Evolutionary conservation across 2,329 filamentous ascomycete genomes (phyloP).

Genomic region (Epichloe amarillans): DNA sequence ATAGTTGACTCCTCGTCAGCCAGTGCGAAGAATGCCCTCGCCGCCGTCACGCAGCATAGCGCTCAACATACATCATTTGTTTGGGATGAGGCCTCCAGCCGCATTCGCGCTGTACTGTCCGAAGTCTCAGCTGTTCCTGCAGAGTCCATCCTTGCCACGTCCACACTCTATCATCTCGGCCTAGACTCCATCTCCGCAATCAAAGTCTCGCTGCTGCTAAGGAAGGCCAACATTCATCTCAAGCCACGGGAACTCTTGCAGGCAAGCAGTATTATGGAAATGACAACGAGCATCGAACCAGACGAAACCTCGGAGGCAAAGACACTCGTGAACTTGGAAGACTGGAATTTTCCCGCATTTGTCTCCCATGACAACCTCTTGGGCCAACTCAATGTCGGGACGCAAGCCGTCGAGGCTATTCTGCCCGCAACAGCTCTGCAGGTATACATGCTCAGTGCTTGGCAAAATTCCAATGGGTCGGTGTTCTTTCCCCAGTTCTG

Average conservation of each 20-base stretch:
- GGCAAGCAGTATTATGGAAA: constrained; percentile 49
- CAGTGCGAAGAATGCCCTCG: neutral
- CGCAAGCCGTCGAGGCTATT: constrained; percentile 36
- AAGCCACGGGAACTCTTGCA: constrained; percentile 59
- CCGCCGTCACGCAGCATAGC: neutral
- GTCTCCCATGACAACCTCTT: constrained; percentile 29
- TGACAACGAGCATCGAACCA: constrained; percentile 30
- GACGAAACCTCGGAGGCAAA: neutral
- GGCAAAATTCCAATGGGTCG: constrained; percentile 52
- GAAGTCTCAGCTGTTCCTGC: constrained; percentile 47
- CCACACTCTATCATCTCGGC: constrained; percentile 70
- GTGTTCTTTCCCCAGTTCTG: constrained; percentile 65
- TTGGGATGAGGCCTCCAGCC: constrained; percentile 23
- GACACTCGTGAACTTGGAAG: neutral
- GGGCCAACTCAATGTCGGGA: constrained; percentile 23
- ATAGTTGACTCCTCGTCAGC: constrained; percentile 2
- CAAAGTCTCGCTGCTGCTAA: constrained; percentile 61
- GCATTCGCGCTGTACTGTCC: constrained; percentile 35
- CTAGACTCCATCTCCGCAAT: constrained; percentile 88
- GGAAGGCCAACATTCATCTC: constrained; percentile 46
- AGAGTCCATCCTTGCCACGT: constrained; percentile 42
- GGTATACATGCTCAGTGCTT: constrained; percentile 64
- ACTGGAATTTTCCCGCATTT: constrained; percentile 19
- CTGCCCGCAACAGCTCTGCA: constrained; percentile 68
- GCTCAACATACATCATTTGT: neutral